phyloP scores from a whole-genome alignment of 768 basidiomycete genomes.

The Megacollybia marginata region DNA sequence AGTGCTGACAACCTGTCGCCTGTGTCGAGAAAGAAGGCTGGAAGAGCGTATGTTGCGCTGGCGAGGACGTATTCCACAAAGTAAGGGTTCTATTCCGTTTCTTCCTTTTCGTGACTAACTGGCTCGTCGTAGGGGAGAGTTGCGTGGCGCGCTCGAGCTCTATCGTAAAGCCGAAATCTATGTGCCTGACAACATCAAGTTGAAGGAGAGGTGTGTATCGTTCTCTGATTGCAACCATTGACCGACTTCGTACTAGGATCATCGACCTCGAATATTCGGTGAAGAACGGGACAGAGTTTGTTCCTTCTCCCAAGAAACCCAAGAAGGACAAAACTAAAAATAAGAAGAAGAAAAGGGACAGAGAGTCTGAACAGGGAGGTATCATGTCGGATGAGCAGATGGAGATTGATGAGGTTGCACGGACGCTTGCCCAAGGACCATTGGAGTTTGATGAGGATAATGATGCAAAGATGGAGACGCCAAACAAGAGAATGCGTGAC shows the following conservation, averaged over 20 bases:
- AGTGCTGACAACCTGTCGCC: conserved; percentile 62
- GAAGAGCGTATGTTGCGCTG: conserved; percentile 76
- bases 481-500: background rate
- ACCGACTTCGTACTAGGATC: conserved; percentile 40
- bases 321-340: conserved; percentile 23
- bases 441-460: background rate
- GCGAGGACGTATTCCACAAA: conserved; percentile 78
- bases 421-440: background rate
- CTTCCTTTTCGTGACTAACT: no score
- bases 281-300: conserved; percentile 51
- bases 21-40: conserved; percentile 73
- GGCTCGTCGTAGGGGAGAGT: conserved; percentile 49
- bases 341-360: conserved; percentile 21
- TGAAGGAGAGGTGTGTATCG: conserved; percentile 77
- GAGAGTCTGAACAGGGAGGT: background rate
- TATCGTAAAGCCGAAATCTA: conserved; percentile 78
- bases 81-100: conserved; percentile 30
- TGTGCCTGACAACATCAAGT: conserved; percentile 80
- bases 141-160: conserved; percentile 72
- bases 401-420: conserved; percentile 8
- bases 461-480: background rate
- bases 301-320: conserved; percentile 48
- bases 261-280: conserved; percentile 79
- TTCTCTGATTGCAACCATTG: conserved; percentile 19
- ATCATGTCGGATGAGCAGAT: conserved; percentile 9